Base-by-base conservation (phyloP, 23 red algal genomes). In the Pyropia yezoensis region DNA sequence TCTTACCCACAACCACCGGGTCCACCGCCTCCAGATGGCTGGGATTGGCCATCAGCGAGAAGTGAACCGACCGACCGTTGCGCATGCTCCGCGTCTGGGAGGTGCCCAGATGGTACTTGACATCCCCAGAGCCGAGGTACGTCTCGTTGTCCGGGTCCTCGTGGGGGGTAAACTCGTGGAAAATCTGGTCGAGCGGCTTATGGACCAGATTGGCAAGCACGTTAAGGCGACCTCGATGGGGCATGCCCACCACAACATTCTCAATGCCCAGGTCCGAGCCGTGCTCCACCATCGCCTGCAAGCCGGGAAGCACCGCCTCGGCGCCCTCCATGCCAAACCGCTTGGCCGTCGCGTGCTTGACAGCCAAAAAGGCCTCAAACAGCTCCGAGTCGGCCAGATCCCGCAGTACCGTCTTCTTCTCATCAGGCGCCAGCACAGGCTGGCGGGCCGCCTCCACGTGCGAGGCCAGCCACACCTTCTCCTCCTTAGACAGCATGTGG, bases 71-170 rank as follows among this genome's bases (percentile, higher is more conserved):
- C 51, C 78, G 77, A n/a, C 90, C 90, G 59, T 77, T 87, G 18
- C 59, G 56, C 71, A 95, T 69, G 34, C 55, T 70, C 24, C 77
- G 63, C 27, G 62, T 82, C 6, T 74, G 58, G 50, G 77, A 85
- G 3, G 87, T 88, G 20, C 94, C 94, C 52, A 98, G 74, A 74
- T 98, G 94, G 72, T 98, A 98, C 63, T 98, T 98, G 25, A 98
- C 94, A 63, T 98, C 94, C 8, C 94, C 94, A 67, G 80, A 82
- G 27, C 94, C 94, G 56, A 90, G 70, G 68, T 98, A 98, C 21
- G 66, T 80, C 18, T 89, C 84, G 17, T 78, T 76, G 53, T 81
- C 78, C 18, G 90, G 90, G 61, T 89, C 86, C 61, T 91, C 86
- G 59, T 91, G 84, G 3, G 94, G 94, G 14, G 80, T 70, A 57